These are phyloP conservation scores for Lentinula edodes DNA, from an alignment of 768 basidiomycete genomes.

Conservation along the genomic window DNA sequence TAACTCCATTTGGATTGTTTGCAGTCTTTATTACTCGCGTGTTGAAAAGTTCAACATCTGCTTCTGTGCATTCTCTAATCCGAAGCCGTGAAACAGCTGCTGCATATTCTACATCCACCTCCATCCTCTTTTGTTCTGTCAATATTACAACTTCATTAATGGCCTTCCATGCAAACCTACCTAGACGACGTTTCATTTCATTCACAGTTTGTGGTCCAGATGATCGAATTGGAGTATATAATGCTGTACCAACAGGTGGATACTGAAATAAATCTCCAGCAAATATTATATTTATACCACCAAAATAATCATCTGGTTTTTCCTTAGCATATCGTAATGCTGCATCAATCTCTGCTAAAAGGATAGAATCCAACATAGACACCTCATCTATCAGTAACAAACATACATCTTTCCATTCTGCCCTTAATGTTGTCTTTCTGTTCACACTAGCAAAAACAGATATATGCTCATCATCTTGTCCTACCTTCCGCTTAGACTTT, in stretches of 20 bases:
- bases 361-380: conserved; percentile 18
- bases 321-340: not conserved
- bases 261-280: conserved; percentile 28
- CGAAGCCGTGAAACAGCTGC: not conserved
- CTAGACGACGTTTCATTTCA: not conserved
- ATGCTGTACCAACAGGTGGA: conserved; percentile 23
- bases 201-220: not conserved
- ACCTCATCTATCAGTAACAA: conserved; percentile 25
- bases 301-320: conserved; percentile 24
- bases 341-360: conserved; percentile 20
- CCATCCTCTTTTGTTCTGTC: conserved; percentile 19
- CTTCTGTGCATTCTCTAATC: conserved; percentile 8
- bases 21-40: conserved; percentile 6
- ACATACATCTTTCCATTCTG: conserved; percentile 22
- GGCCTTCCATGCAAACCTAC: conserved; percentile 9
- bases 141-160: conserved; percentile 14
- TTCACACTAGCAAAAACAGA: conserved; percentile 11
- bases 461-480: not conserved
- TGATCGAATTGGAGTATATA: conserved; percentile 19
- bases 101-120: conserved; percentile 16
- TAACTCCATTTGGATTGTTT: not conserved
- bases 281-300: conserved; percentile 24
- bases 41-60: conserved; percentile 17
- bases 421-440: conserved; percentile 9
- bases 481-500: too few relatives aligned